Conservation (phyloP, 345 rosid genomes). For the Passiflora organensis region DNA sequence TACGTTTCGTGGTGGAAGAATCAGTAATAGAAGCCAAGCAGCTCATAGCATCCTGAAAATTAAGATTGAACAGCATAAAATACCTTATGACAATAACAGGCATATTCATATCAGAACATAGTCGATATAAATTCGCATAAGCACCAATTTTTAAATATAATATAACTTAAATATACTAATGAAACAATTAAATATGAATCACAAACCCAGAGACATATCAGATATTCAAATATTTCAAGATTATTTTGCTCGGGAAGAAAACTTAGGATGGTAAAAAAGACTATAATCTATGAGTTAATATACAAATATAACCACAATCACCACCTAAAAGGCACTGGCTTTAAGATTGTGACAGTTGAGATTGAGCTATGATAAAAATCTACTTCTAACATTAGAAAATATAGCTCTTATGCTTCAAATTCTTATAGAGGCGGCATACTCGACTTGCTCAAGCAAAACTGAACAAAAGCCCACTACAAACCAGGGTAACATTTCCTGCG, state of each 20-base stretch:
- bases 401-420: too few relatives aligned
- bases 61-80: constrained; percentile 12
- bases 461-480: neutral
- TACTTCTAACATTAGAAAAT: too few relatives aligned
- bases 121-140: neutral
- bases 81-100: neutral
- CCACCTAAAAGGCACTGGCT: neutral
- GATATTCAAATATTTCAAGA: neutral
- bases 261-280: neutral
- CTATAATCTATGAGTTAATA: neutral
- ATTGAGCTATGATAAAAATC: too few relatives aligned
- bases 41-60: constrained; percentile 70
- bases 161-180: neutral
- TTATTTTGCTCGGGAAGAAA: neutral
- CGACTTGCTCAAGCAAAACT: constrained; percentile 1
- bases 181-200: neutral
- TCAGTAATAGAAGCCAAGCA: constrained; percentile 77
- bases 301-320: too few relatives aligned
- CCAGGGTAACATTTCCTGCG: neutral
- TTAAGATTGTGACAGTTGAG: neutral
- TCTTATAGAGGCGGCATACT: too few relatives aligned
- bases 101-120: neutral
- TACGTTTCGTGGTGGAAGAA: constrained; percentile 57
- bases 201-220: neutral
- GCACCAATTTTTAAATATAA: neutral